Evolutionary conservation across 495 filamentous ascomycete species (phyloP).

Genomic region (Aspergillus steynii): DNA sequence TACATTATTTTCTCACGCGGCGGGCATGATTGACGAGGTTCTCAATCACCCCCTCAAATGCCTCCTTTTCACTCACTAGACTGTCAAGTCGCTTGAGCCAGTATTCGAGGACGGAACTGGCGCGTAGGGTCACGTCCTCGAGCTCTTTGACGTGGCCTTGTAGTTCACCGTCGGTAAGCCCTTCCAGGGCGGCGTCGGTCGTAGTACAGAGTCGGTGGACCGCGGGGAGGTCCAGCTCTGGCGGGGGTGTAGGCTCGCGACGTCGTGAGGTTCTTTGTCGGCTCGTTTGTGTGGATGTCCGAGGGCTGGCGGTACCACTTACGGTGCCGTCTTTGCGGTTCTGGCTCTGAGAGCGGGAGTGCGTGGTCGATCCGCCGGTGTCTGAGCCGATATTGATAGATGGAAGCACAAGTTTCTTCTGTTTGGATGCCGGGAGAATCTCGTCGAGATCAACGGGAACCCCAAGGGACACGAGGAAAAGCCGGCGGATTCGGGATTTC

Average conservation of each 20-base stretch:
- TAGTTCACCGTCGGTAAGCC: conserved; percentile 76
- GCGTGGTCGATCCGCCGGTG: conserved; percentile 27
- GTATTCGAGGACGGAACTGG: conserved; percentile 78
- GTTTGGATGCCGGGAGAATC: conserved; percentile 92
- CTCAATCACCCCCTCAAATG: conserved; percentile 97
- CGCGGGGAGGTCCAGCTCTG: conserved; percentile 73
- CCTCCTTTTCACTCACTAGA: conserved; percentile 85
- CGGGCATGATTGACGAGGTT: conserved; percentile 94
- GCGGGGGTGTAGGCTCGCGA: conserved; percentile 63
- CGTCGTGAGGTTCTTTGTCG: conserved; percentile 39
- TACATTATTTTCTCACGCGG: conserved; percentile 70
- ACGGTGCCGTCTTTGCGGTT: conserved; percentile 47
- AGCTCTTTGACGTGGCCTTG: conserved; percentile 69
- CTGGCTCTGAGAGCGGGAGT: conserved; percentile 48
- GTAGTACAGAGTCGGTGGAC: conserved; percentile 78
- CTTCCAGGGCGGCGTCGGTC: conserved; percentile 75
- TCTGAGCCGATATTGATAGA: conserved; percentile 62
- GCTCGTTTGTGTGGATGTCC: conserved; percentile 28
- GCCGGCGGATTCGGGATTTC: conserved; percentile 88
- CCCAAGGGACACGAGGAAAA: conserved; percentile 94
- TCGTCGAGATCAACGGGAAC: conserved; percentile 97
- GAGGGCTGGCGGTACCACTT: conserved; percentile 36
- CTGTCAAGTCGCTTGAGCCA: conserved; percentile 86
- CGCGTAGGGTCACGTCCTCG: conserved; percentile 63
- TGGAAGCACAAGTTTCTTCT: conserved; percentile 94